Evolutionary conservation across 2,329 filamentous ascomycete genomes (phyloP).

Genomic region (Aureobasidium sp.): DNA sequence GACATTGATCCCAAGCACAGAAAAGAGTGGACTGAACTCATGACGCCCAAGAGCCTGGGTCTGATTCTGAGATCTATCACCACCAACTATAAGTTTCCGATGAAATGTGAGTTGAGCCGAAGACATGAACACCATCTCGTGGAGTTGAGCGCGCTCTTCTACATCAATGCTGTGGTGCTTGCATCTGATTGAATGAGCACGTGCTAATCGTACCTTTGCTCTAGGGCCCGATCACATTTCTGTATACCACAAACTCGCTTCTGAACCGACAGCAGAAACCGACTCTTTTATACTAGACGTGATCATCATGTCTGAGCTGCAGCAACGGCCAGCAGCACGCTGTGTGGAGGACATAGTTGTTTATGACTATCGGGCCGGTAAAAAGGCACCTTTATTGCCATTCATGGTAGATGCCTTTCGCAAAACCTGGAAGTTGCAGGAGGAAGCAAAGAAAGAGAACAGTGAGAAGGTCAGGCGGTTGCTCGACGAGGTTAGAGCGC

Average conservation of each 20-base stretch:
- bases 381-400: slow-evolving; percentile 50
- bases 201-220: neutral
- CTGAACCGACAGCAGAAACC: slow-evolving; percentile 42
- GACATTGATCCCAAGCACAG: slow-evolving; percentile 55
- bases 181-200: neutral
- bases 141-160: too few species aligned
- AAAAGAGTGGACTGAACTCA: slow-evolving; percentile 60
- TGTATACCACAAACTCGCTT: slow-evolving; percentile 70
- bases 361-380: slow-evolving; percentile 61
- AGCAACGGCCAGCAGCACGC: slow-evolving; percentile 64
- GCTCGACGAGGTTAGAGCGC: slow-evolving; percentile 47
- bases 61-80: slow-evolving; percentile 74
- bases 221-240: slow-evolving; percentile 66
- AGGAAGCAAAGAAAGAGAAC: slow-evolving; percentile 49
- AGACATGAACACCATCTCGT: neutral
- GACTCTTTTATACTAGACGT: slow-evolving; percentile 56
- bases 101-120: neutral
- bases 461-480: slow-evolving; percentile 50
- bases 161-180: too few species aligned
- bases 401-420: slow-evolving; percentile 58
- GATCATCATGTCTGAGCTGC: slow-evolving; percentile 65
- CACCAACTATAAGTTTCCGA: slow-evolving; percentile 71
- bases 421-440: slow-evolving; percentile 55
- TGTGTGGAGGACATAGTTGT: slow-evolving; percentile 72
- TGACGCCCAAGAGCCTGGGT: slow-evolving; percentile 59